Base-by-base conservation (phyloP, 2,329 filamentous ascomycete genomes). In the Penicillium sp. region DNA sequence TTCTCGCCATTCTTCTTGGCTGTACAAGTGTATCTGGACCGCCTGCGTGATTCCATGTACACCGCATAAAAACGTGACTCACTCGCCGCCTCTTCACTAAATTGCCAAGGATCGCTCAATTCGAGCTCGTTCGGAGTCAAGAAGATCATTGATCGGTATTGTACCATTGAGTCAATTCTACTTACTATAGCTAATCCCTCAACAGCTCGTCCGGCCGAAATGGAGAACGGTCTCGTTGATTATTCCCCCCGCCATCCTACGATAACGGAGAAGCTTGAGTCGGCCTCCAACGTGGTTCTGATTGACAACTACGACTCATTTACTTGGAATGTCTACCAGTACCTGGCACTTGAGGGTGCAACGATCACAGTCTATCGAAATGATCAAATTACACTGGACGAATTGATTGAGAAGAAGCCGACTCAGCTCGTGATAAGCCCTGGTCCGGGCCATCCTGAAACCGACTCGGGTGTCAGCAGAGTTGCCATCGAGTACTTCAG, bases 221-320 rank as follows among this genome's bases (percentile, higher is more conserved):
- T 65, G 58, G 58, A 60, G 54, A 57, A 71, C 76, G 63, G 79
- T 74, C 59, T 88, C 43, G 79, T 87, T 61, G 93, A 97, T 71
- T 87, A 97, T 74, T 97, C 93, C 59, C 91, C 92, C 66, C 72
- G 68, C 66, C 87, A 96, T 73, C 89, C 90, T 59, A 83, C 88
- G 61, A 87, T 88, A 52, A 86, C 87, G 28, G 79, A 86, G 52
- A 85, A 86, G 35, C 80, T 97, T 53, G 73, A 87, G 23, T 91
- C 86, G 51, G 94, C 94, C 24, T 89, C 88, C 57, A 97, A 97
- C 74, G 82, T 99, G 58, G 83, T 99, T 61, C 82, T 99, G 62
- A 97, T 99, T 67, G 94, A 99, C 80, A 99, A 99, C 76, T 99
- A 97, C 75, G 94, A 99, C 75, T 97, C 94, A 3, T 99, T 99